Percentiles rank a stretch among this genome's conserved stretches.
Conservation (phyloP, 768 basidiomycete species). For the Calocera viscosa region DNA sequence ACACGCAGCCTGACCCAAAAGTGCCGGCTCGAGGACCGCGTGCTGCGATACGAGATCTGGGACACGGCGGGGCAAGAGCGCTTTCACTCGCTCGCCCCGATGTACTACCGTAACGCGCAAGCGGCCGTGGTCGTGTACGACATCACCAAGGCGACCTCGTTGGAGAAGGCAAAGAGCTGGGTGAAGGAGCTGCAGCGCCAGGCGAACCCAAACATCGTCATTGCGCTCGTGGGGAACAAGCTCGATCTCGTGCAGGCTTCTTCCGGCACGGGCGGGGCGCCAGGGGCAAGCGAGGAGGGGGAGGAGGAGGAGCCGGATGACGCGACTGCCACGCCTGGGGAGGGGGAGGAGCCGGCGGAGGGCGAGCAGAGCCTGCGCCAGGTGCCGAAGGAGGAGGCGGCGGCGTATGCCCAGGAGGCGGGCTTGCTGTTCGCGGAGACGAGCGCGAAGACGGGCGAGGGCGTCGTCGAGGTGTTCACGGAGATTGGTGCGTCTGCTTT, state of each 20-base stretch:
- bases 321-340: constrained; percentile 77
- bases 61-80: constrained; percentile 92
- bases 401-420: constrained; percentile 92
- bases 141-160: constrained; percentile 85
- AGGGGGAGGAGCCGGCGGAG: constrained; percentile 34
- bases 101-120: constrained; percentile 98
- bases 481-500: constrained; percentile 65
- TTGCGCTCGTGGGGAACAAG: constrained; percentile 96
- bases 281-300: constrained; percentile 41
- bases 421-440: constrained; percentile 94
- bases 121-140: constrained; percentile 98
- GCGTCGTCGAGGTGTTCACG: constrained; percentile 91
- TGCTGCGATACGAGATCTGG: constrained; percentile 93
- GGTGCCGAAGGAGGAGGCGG: constrained; percentile 87
- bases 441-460: constrained; percentile 92
- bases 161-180: constrained; percentile 99
- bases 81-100: constrained; percentile 95
- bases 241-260: constrained; percentile 74
- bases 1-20: constrained; percentile 60
- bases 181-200: constrained; percentile 98
- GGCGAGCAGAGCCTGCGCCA: constrained; percentile 69
- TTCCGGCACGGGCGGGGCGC: constrained; percentile 36
- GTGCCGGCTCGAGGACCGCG: constrained; percentile 87
- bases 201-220: constrained; percentile 98
- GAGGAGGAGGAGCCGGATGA: constrained; percentile 85